Evolutionary conservation across 352 stramenopile species (phyloP).

Genomic region (Phytophthora sp.): DNA sequence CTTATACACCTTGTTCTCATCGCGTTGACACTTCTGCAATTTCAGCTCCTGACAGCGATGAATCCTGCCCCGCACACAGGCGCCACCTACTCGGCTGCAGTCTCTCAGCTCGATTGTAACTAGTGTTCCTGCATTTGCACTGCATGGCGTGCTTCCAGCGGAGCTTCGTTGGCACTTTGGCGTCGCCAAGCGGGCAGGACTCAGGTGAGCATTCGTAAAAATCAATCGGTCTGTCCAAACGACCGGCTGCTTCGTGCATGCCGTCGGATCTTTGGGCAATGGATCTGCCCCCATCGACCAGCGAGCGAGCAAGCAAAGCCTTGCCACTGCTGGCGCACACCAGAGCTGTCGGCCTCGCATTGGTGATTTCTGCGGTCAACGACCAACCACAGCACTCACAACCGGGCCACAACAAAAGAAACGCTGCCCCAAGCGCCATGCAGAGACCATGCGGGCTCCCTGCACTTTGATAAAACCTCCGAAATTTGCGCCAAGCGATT

Average conservation of each 20-base stretch:
- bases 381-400: constrained; percentile 12
- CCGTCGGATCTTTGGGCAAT: constrained; percentile 8
- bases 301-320: constrained; percentile 24
- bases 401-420: constrained; percentile 32
- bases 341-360: constrained; percentile 31
- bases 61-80: too few relatives aligned
- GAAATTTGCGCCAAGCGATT: not conserved
- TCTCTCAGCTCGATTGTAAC: too few relatives aligned
- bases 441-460: constrained; percentile 19
- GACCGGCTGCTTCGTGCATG: not conserved
- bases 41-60: too few relatives aligned
- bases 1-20: too few relatives aligned
- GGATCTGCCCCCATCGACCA: constrained; percentile 2
- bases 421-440: constrained; percentile 16
- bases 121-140: too few relatives aligned
- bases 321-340: constrained; percentile 11
- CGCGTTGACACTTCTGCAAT: too few relatives aligned
- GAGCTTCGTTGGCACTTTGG: too few relatives aligned
- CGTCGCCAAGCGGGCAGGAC: too few relatives aligned
- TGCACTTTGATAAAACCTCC: constrained; percentile 17
- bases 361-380: constrained; percentile 20
- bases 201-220: constrained; percentile 1
- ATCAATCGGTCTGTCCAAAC: too few relatives aligned
- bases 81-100: too few relatives aligned
- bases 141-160: too few relatives aligned